These are phyloP conservation scores for Novymonas esmeraldas DNA, from an alignment of 208 protist genomes.

Conservation along the genomic window DNA sequence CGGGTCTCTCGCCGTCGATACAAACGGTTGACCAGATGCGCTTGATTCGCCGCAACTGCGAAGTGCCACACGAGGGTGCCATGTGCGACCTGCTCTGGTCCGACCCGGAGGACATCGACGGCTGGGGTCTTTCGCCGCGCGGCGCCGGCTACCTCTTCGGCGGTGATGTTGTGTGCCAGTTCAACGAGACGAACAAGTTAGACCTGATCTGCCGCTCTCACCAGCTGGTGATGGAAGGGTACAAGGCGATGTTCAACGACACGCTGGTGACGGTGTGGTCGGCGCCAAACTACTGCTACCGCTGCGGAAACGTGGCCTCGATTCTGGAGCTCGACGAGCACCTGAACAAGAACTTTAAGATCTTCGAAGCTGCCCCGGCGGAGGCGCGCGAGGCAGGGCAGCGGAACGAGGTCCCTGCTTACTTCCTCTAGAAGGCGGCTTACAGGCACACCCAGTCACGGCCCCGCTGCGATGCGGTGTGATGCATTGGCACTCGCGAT, in stretches of 20 bases:
- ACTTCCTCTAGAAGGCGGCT: conserved; percentile 79
- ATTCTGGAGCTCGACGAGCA: conserved; percentile 98
- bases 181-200: conserved; percentile 95
- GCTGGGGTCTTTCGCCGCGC: conserved; percentile 97
- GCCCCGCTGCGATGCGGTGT: too few species aligned
- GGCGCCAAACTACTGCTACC: conserved; percentile 97
- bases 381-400: conserved; percentile 78
- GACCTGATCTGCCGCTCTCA: conserved; percentile 95
- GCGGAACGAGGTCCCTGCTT: conserved; percentile 77
- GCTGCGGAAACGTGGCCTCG: conserved; percentile 98
- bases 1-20: conserved; percentile 98
- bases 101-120: conserved; percentile 96
- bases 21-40: conserved; percentile 97
- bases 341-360: conserved; percentile 98
- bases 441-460: neutral
- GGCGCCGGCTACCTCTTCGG: conserved; percentile 99
- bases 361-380: conserved; percentile 98
- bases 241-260: conserved; percentile 94
- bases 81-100: conserved; percentile 99
- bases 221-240: conserved; percentile 97
- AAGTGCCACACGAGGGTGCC: conserved; percentile 98
- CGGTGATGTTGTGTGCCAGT: conserved; percentile 95
- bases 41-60: conserved; percentile 95
- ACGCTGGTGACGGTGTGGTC: conserved; percentile 96
- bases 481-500: too few species aligned